Percentiles rank a stretch among this genome's conserved stretches.
phyloP scores from a whole-genome alignment of 2,329 filamentous ascomycete genomes.

The Nothopassalora personata region DNA sequence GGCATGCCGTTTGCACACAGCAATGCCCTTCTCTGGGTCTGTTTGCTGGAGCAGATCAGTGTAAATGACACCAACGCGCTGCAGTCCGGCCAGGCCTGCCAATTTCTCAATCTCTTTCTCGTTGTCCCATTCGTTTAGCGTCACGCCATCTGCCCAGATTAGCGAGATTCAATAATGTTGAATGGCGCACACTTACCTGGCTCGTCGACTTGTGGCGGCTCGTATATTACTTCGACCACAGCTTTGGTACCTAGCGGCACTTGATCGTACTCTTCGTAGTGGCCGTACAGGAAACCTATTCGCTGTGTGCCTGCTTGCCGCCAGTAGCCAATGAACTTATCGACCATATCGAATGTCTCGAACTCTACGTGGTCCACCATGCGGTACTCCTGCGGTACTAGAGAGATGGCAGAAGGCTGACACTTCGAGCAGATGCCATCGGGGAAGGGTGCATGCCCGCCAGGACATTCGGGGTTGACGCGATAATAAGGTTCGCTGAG shows the following conservation, averaged over 20 bases:
- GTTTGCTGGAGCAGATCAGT: conserved; percentile 73
- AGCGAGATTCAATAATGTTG: background rate
- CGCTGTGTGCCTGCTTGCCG: conserved; percentile 77
- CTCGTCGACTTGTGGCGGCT: conserved; percentile 86
- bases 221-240: conserved; percentile 93
- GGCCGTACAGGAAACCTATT: conserved; percentile 84
- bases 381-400: conserved; percentile 88
- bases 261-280: conserved; percentile 83
- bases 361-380: conserved; percentile 99
- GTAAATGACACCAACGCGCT: conserved; percentile 89
- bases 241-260: conserved; percentile 93
- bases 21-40: conserved; percentile 68
- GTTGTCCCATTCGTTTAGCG: conserved; percentile 76
- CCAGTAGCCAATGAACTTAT: conserved; percentile 90
- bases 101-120: conserved; percentile 76
- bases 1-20: conserved; percentile 90
- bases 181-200: background rate
- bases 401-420: conserved; percentile 90
- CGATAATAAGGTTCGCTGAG: conserved; percentile 89
- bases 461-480: conserved; percentile 82
- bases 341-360: conserved; percentile 74
- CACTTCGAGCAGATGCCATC: conserved; percentile 98
- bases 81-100: conserved; percentile 74
- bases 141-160: conserved; percentile 67
- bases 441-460: conserved; percentile 87